Evolutionary conservation across 805 yeast genomes (phyloP), one percentile per base, ranked within the genome.

Genomic region (Candida tibetensis): DNA sequence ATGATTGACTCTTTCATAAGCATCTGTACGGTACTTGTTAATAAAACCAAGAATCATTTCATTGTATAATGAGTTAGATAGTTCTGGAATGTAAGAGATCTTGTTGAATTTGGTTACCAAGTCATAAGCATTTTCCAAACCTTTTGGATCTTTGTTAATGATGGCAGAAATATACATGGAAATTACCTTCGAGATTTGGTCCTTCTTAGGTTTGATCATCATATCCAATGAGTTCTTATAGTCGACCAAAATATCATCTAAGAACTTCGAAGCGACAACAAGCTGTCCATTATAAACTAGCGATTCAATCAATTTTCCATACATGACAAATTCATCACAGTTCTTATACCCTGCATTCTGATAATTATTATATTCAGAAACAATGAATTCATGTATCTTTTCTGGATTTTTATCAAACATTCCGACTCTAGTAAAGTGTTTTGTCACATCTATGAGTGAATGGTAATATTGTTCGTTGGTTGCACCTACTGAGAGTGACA

Each of bases 231-330:
- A 58, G 16, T 56, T 49, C 48, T 66, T 67, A 47, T 69, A 69
- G 31, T 75, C 74, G 0, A 65, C 47, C 29, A 82, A 55, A 4
- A 82, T 63, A 28, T 69, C 63, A 51, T 82, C 85, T 48, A 84
- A 60, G 39, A 82, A 71, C 41, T 72, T 66, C 1, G 82, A 70
- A 3, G 87, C 81, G 28, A 72, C 47, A 6, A 66, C 62, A 26
- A 69, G 46, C 45, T 80, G 75, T 28, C 72, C 74, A 30, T 76
- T 74, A 36, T 64, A 61, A 9, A 79, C 67, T 37, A 83, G 61
- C 1, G 81, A 69, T 23, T 77, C 70, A 25, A 82, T 66, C 41
- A 79, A 60, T 30, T 64, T 56, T 1, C 77, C 59, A 51, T 81
- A 82, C 22, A 81, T 69, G 23, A 60, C 55, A 46, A 67, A 74